Percentiles rank a stretch among this genome's conserved stretches.
Evolutionary conservation across 345 rosid genomes (phyloP).

Genomic region (Eucalyptus tenuipes): DNA sequence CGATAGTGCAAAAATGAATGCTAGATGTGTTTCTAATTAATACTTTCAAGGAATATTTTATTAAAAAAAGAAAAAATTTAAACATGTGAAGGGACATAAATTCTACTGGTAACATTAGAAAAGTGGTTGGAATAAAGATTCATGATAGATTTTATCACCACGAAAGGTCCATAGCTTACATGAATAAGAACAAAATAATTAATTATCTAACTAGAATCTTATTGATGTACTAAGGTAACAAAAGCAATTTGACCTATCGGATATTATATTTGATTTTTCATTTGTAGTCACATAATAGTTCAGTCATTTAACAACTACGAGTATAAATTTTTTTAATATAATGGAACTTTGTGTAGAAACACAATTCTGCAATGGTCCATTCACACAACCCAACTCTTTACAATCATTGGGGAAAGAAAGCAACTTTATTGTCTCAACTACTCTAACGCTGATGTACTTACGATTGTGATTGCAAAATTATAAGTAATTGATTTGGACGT

Average conservation of each 20-base stretch:
- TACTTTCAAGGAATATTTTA: background rate
- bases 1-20: background rate
- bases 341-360: background rate
- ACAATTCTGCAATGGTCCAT: background rate
- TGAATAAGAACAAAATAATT: background rate
- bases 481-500: too few species aligned
- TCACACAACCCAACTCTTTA: accelerated
- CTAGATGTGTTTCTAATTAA: background rate
- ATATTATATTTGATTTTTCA: too few species aligned
- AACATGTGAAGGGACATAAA: background rate
- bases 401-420: background rate
- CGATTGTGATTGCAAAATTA: too few species aligned
- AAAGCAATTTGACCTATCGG: too few species aligned
- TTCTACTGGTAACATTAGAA: accelerated
- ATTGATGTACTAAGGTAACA: accelerated
- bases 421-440: background rate
- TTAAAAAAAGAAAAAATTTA: too few species aligned
- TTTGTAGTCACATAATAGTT: background rate
- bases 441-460: background rate
- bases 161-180: background rate
- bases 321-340: background rate
- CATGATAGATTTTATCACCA: background rate
- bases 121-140: background rate
- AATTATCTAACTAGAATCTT: accelerated
- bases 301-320: background rate